Conservation (phyloP, 306 rosid genomes). For the Malus asiatica region DNA sequence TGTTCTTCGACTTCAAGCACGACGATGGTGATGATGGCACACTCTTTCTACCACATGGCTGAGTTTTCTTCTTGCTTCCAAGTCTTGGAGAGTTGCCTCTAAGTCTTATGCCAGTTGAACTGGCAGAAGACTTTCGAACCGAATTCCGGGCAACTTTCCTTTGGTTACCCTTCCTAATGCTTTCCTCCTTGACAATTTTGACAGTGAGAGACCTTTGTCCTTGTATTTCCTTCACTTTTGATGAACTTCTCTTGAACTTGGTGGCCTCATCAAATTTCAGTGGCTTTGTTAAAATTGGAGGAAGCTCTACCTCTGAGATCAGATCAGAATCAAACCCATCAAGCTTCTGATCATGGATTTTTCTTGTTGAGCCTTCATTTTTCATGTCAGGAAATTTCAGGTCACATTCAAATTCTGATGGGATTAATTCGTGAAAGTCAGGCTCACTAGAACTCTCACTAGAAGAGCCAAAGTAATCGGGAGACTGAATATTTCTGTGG, state of each 20-base stretch:
- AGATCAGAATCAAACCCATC: constrained; percentile 42
- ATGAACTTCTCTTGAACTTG: constrained; percentile 31
- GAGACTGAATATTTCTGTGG: constrained; percentile 32
- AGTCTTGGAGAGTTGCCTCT: constrained; percentile 69
- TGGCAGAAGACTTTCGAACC: constrained; percentile 31
- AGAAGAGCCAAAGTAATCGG: constrained; percentile 45
- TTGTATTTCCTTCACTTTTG: constrained; percentile 28
- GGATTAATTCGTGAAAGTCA: constrained; percentile 23
- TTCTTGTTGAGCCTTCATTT: constrained; percentile 29
- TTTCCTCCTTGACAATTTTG: constrained; percentile 32
- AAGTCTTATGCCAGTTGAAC: constrained; percentile 53
- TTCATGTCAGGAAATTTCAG: constrained; percentile 42
- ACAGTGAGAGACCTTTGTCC: constrained; percentile 20
- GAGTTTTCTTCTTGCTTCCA: constrained; percentile 40
- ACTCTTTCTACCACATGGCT: constrained; percentile 44
- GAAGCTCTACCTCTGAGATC: constrained; percentile 46
- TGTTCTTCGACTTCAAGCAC: constrained; percentile 24
- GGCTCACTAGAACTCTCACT: constrained; percentile 41
- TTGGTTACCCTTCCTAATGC: constrained; percentile 21
- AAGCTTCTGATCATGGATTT: constrained; percentile 20
- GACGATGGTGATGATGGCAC: constrained; percentile 24
- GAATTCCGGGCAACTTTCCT: constrained; percentile 5
- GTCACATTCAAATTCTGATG: constrained; percentile 50
- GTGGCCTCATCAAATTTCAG: constrained; percentile 31
- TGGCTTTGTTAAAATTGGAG: constrained; percentile 57